Evolutionary conservation across 2,329 filamentous ascomycete species (phyloP).

Genomic region (Colletotrichum lindemuthianum): DNA sequence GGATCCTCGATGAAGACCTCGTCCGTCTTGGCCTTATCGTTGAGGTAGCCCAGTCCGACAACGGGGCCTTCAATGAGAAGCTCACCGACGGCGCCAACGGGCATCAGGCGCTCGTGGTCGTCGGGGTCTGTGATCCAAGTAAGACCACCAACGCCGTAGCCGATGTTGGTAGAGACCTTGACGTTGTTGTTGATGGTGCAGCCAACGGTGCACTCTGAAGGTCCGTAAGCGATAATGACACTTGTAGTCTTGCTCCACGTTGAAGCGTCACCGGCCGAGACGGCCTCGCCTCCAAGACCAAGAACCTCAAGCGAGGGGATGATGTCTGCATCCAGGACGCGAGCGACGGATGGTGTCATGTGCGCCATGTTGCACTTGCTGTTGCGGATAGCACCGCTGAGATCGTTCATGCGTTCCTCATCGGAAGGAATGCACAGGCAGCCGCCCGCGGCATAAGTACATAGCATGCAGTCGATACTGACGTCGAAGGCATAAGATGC

Average conservation of each 20-base stretch:
- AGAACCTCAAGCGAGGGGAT: constrained; percentile 58
- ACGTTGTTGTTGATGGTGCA: constrained; percentile 60
- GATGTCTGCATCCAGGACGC: constrained; percentile 57
- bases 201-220: constrained; percentile 64
- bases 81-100: constrained; percentile 61
- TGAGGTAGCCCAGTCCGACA: constrained; percentile 71
- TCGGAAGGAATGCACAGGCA: constrained; percentile 66
- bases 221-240: constrained; percentile 63
- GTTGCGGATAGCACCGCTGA: constrained; percentile 56
- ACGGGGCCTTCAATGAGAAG: constrained; percentile 67
- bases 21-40: constrained; percentile 66
- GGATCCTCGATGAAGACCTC: constrained; percentile 67
- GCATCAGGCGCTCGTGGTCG: constrained; percentile 56
- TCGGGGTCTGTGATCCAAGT: constrained; percentile 63
- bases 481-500: constrained; percentile 66
- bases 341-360: constrained; percentile 62
- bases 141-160: constrained; percentile 56
- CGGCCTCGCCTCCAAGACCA: constrained; percentile 62
- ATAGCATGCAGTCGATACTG: constrained; percentile 64
- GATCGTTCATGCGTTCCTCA: constrained; percentile 61
- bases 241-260: constrained; percentile 57
- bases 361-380: constrained; percentile 59
- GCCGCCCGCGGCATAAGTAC: constrained; percentile 60
- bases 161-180: constrained; percentile 56
- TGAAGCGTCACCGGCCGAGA: constrained; percentile 60